These are phyloP conservation scores for Colletotrichum orchidophilum DNA, from an alignment of 2,329 filamentous ascomycete species.

Conservation along the genomic window DNA sequence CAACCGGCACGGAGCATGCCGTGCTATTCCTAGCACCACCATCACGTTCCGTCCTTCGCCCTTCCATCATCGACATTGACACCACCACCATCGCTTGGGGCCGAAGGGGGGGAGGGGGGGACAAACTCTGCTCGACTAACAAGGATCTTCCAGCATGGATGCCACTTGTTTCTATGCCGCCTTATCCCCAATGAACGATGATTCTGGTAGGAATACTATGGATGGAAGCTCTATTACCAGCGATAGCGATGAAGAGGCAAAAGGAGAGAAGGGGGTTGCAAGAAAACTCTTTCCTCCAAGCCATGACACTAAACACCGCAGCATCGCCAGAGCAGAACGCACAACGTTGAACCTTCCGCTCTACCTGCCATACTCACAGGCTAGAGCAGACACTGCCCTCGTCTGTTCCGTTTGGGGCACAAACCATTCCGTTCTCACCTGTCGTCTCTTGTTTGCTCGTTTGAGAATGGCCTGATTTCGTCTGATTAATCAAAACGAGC, in stretches of 20 bases:
- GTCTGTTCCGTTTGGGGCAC: not conserved
- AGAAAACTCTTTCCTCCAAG: not conserved
- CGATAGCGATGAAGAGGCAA: not conserved
- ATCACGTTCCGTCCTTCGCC: not conserved
- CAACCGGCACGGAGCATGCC: conserved; percentile 12
- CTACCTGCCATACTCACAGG: not conserved
- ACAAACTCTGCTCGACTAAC: conserved; percentile 8
- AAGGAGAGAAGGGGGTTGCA: not conserved
- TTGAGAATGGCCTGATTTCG: conserved; percentile 19
- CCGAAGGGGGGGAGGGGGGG: not conserved
- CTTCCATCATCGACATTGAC: not conserved
- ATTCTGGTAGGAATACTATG: not conserved
- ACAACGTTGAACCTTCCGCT: not conserved
- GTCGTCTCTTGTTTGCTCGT: conserved; percentile 22
- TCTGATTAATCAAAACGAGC: conserved; percentile 15
- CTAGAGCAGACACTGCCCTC: not conserved
- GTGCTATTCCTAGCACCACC: conserved; percentile 23
- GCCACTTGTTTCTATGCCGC: not conserved
- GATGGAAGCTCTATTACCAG: not conserved
- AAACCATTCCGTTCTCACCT: not conserved
- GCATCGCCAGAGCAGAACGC: not conserved
- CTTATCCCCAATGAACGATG: not conserved
- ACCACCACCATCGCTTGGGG: not conserved
- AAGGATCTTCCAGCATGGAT: not conserved
- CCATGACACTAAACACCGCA: not conserved